Evolutionary conservation across 2,329 filamentous ascomycete genomes (phyloP).

Genomic region (Ilyonectria sp.): DNA sequence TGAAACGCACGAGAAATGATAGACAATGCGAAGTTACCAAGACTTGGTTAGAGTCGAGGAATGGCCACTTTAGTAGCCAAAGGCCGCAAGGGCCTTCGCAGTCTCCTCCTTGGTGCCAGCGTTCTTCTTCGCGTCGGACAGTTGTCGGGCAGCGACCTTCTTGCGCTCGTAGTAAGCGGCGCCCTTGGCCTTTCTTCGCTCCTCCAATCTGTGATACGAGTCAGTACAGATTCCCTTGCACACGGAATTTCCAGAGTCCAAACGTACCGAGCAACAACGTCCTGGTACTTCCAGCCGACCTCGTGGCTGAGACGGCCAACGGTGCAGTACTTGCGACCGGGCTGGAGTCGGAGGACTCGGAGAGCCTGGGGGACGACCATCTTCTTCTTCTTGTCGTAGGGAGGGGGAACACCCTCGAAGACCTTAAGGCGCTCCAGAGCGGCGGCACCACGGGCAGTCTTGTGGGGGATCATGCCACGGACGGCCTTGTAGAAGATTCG

Average conservation of each 20-base stretch:
- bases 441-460: constrained; percentile 97
- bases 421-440: constrained; percentile 99
- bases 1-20: constrained; percentile 66
- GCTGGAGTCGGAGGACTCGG: constrained; percentile 95
- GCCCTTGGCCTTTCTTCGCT: constrained; percentile 99
- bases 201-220: constrained; percentile 82
- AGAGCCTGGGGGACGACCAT: constrained; percentile 99
- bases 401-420: constrained; percentile 98
- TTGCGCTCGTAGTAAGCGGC: constrained; percentile 99
- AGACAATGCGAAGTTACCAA: constrained; percentile 58
- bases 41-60: constrained; percentile 48
- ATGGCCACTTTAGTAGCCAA: constrained; percentile 82
- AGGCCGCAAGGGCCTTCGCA: constrained; percentile 88
- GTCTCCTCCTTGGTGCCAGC: constrained; percentile 90
- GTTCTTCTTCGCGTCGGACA: constrained; percentile 93
- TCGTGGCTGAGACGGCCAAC: constrained; percentile 98
- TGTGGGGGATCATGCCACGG: constrained; percentile 99
- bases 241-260: not conserved
- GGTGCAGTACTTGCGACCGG: constrained; percentile 99
- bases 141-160: constrained; percentile 94
- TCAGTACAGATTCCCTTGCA: constrained; percentile 34
- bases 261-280: constrained; percentile 96
- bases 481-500: constrained; percentile 99
- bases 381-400: constrained; percentile 99
- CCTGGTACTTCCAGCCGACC: constrained; percentile 99